Percentiles rank a stretch among this genome's conserved stretches.
These are phyloP conservation scores for Nannochloropsis granulata DNA, from an alignment of 108 stramenopile species.

Conservation along the genomic window DNA sequence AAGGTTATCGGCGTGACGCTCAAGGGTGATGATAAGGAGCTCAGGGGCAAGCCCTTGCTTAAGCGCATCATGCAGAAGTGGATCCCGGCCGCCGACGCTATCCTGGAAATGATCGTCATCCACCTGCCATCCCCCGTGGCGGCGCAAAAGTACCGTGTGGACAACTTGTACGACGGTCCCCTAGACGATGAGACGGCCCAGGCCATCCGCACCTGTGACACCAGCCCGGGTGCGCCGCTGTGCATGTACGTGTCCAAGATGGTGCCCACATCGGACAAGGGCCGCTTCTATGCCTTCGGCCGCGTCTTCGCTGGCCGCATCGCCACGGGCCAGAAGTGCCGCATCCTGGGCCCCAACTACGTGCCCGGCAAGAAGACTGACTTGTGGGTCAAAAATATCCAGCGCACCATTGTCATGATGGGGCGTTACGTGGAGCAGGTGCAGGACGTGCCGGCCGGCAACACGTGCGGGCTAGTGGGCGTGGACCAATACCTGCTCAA, in stretches of 20 bases:
- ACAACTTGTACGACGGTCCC: slow-evolving; percentile 94
- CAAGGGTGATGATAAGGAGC: slow-evolving; percentile 85
- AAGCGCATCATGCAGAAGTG: slow-evolving; percentile 99
- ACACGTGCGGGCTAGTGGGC: slow-evolving; percentile 98
- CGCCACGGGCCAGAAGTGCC: slow-evolving; percentile 97
- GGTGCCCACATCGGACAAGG: slow-evolving; percentile 98
- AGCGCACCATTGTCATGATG: slow-evolving; percentile 99
- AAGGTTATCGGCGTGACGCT: slow-evolving; percentile 95
- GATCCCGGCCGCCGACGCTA: slow-evolving; percentile 97
- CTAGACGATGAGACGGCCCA: slow-evolving; percentile 90
- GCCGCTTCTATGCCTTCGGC: slow-evolving; percentile 99
- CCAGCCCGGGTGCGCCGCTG: slow-evolving; percentile 74
- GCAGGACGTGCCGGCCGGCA: slow-evolving; percentile 96
- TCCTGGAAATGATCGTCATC: slow-evolving; percentile 99
- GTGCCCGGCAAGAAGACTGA: slow-evolving; percentile 99
- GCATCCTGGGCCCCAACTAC: slow-evolving; percentile 99
- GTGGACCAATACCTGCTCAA: slow-evolving; percentile 99
- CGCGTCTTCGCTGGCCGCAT: slow-evolving; percentile 99
- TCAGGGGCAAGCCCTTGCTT: slow-evolving; percentile 87
- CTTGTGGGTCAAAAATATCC: slow-evolving; percentile 99
- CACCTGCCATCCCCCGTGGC: slow-evolving; percentile 92
- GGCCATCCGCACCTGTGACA: slow-evolving; percentile 97
- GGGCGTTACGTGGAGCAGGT: slow-evolving; percentile 97
- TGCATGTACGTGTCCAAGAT: slow-evolving; percentile 95
- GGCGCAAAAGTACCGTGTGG: slow-evolving; percentile 95